Base-by-base conservation (phyloP, 192 early-diverging fungal genomes). In the Phlyctochytrium bullatum region DNA sequence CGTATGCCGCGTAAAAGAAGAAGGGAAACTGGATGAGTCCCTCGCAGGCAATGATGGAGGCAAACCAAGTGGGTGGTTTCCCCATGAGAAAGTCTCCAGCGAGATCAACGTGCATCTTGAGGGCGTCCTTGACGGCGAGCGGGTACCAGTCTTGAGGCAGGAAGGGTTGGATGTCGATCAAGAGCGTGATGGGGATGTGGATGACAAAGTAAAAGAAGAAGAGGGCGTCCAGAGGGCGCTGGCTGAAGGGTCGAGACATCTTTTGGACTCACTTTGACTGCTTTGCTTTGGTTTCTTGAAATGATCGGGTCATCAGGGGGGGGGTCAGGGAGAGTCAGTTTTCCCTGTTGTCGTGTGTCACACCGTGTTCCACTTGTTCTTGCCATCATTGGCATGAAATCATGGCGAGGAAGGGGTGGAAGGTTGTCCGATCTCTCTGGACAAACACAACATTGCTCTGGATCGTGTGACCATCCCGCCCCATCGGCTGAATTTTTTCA, bases 151-250 rank as follows among this genome's bases (percentile, higher is more conserved):
- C 0, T 27, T 40, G 12, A 25, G 70, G 70, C 16, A 59, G 47
- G 23, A 72, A 57, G 28, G 66, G 30, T 36, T 72, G 70, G 66
- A 66, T 23, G 34, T 68, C 70, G 25, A 67, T 12, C 25, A 72
- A 25, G 1, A 72, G 47, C 34, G 70, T 72, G 50, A 72, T 33
- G 1, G 70, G 70, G 33, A 72, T 67, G 70, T 72, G 70, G 2
- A 67, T 23, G 23, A 47, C 70, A 67, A 72, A 72, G 70, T 59
- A 72, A 28, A 33, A 1, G 40, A 68, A 29, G 56, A 72, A 69
- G 4, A 53, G 23, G 34, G 57, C 16, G 50, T 72, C 70, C 59
- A 68, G 60, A 4, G 57, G 57, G 29, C 66, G 66, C 4, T 36
- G 29, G 16, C 27, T 3, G 58, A 68, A 34, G 6, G 66, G 66